A percentile compares a stretch with the other conserved stretches of the same genome.
Conservation (phyloP, 2,329 filamentous ascomycete species). For the Ophiocordyceps camponoti-rufipedis region DNA sequence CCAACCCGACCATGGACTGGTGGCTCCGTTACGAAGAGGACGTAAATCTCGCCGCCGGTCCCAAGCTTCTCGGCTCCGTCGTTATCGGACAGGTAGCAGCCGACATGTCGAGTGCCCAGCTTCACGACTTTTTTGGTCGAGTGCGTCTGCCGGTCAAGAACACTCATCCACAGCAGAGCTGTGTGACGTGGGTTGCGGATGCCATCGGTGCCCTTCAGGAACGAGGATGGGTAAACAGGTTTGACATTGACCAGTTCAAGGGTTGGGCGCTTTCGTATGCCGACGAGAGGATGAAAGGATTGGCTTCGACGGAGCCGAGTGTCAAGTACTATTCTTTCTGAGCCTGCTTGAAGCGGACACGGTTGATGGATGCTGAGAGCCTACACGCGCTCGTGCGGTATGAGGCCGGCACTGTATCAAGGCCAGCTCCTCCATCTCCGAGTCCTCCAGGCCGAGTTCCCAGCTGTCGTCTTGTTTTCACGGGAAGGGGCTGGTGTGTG, state of each 20-base stretch:
- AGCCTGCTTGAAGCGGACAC: too few species aligned
- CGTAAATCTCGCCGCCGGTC: slow-evolving; percentile 3
- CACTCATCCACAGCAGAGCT: slow-evolving; percentile 14
- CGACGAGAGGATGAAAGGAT: slow-evolving; percentile 9
- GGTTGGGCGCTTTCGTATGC: slow-evolving; percentile 11
- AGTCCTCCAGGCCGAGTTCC: too few species aligned
- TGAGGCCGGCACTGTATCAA: too few species aligned
- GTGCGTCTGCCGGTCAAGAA: slow-evolving; percentile 13
- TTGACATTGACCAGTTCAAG: slow-evolving; percentile 11
- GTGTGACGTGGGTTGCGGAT: slow-evolving; percentile 13
- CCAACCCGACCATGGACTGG: slow-evolving; percentile 15
- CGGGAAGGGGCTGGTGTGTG: too few species aligned
- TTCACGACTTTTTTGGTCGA: slow-evolving; percentile 7
- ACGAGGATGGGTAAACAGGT: slow-evolving; percentile 7
- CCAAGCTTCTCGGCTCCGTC: too few species aligned
- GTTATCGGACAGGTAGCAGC: too few species aligned
- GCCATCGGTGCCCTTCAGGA: slow-evolving; percentile 10
- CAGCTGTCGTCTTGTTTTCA: too few species aligned
- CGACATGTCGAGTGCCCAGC: slow-evolving; percentile 4
- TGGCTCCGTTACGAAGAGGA: slow-evolving; percentile 7
- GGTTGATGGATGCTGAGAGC: too few species aligned
- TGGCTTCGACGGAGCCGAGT: slow-evolving; percentile 4
- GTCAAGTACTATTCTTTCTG: slow-evolving; percentile 1
- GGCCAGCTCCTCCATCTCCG: too few species aligned
- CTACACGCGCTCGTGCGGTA: too few species aligned